Base-by-base conservation (phyloP, 106 monocot genomes). In the Xerophyta viscosa region DNA sequence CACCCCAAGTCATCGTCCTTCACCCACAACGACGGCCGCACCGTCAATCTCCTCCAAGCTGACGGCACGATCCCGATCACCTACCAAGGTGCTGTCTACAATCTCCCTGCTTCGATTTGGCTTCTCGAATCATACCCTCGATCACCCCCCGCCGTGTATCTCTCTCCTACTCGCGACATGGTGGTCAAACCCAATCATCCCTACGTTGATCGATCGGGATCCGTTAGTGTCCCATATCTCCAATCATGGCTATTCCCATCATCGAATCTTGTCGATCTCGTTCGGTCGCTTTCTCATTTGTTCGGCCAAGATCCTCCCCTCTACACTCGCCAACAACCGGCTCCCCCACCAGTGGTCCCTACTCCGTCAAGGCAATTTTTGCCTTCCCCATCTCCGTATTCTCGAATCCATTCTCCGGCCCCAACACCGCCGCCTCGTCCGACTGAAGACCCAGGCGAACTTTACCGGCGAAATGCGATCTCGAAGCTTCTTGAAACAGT, bases 101-200 rank as follows among this genome's bases (percentile, higher is more conserved):
- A 96, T 62, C 78, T 96, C 67, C 94, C 94, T 23, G 84, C 76
- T 31, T 60, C 72, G 21, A 65, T 94, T 48, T 94, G 93, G 93
- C 81, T 96, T 26, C 72, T 71, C 37, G 94, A 96, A 52, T 36
- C 53, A 58, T 96, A 96, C 62, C 88, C 94, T 17, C 71, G 81
- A 18, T 39, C 47, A 4, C 88, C 88, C 0, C 94, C 94, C 15
- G 66, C 78, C 8, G 94, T 96, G 24, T 82, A 78, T 71, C 81
- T 96, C 54, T 56, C 68, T 15, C 94, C 94, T 20, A 96, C 80
- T 14, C 62, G 70, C 29, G 70, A 75, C 63, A 80, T 80, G 82
- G 57, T 82, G 52, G 65, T 82, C 61, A 72, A 77, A 52, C 77
- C 77, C 56, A 42, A 66, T 50, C 94, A 96, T 56, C 84, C 94